These are phyloP conservation scores for Porpolomopsis calyptriformis DNA, from an alignment of 768 basidiomycete genomes.

Conservation along the genomic window DNA sequence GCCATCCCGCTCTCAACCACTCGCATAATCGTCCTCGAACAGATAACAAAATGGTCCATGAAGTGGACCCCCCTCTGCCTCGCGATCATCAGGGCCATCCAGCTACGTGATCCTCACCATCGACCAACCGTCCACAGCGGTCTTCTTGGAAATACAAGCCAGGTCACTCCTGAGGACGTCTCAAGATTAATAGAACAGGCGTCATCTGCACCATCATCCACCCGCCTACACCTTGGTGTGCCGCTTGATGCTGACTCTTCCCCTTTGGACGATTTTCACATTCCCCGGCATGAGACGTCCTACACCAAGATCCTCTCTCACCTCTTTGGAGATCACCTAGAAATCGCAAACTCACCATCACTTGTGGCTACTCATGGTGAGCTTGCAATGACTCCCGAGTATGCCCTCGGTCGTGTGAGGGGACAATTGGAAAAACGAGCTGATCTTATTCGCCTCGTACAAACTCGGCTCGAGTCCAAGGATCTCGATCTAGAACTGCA, in stretches of 20 bases:
- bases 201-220: conserved; percentile 22
- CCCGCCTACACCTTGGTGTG: conserved; percentile 40
- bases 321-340: conserved; percentile 68
- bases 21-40: conserved; percentile 74
- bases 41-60: conserved; percentile 61
- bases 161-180: conserved; percentile 35
- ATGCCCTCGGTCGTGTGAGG: conserved; percentile 83
- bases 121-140: conserved; percentile 52
- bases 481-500: conserved; percentile 47
- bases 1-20: conserved; percentile 52
- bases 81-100: conserved; percentile 65
- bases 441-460: conserved; percentile 53
- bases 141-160: conserved; percentile 40
- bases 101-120: conserved; percentile 39
- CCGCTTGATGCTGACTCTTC: conserved; percentile 17
- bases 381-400: conserved; percentile 85
- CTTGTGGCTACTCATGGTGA: conserved; percentile 60
- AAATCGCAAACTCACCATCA: conserved; percentile 76
- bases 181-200: conserved; percentile 40
- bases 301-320: conserved; percentile 84
- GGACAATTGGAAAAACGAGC: conserved; percentile 70
- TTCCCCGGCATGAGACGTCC: conserved; percentile 85
- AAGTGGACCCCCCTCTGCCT: conserved; percentile 86
- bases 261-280: conserved; percentile 34
- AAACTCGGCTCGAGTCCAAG: conserved; percentile 48